These are phyloP conservation scores for Cryphonectria parasitica DNA, from an alignment of 2,329 filamentous ascomycete genomes.

Conservation along the genomic window DNA sequence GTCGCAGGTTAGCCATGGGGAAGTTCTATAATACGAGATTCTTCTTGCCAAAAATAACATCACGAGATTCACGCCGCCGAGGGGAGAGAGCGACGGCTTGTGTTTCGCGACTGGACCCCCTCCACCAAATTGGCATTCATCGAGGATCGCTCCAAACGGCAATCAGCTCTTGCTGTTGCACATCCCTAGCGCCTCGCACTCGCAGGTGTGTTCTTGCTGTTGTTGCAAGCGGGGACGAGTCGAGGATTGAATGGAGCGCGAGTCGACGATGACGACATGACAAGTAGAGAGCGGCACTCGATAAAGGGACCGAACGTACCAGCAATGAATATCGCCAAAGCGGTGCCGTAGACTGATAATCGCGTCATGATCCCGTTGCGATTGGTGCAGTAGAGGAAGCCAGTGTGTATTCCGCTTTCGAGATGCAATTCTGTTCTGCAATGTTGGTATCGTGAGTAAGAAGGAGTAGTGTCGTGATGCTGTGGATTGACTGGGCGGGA, in stretches of 20 bases:
- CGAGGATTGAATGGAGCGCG: neutral
- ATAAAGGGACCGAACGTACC: slow-evolving; percentile 20
- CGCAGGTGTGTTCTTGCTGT: neutral
- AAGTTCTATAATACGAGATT: slow-evolving; percentile 5
- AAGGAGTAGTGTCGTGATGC: slow-evolving; percentile 4
- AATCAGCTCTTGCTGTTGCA: neutral
- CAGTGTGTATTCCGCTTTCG: slow-evolving; percentile 12
- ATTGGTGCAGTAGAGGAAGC: slow-evolving; percentile 16
- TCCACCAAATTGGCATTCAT: neutral
- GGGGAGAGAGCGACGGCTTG: neutral
- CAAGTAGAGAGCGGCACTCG: neutral
- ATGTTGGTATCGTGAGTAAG: neutral
- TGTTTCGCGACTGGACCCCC: neutral
- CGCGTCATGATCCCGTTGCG: slow-evolving; percentile 26
- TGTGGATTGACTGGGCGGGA: slow-evolving; percentile 18
- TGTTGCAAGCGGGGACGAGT: neutral
- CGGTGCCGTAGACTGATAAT: slow-evolving; percentile 28
- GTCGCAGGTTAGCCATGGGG: slow-evolving; percentile 37
- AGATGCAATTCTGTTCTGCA: neutral
- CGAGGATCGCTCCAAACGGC: neutral
- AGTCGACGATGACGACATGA: slow-evolving; percentile 13
- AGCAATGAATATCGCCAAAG: slow-evolving; percentile 28
- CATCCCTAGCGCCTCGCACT: neutral
- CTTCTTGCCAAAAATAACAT: neutral
- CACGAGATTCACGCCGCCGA: slow-evolving; percentile 9